These are phyloP conservation scores for Podaxis pistillaris DNA, from an alignment of 768 basidiomycete species.

Conservation along the genomic window DNA sequence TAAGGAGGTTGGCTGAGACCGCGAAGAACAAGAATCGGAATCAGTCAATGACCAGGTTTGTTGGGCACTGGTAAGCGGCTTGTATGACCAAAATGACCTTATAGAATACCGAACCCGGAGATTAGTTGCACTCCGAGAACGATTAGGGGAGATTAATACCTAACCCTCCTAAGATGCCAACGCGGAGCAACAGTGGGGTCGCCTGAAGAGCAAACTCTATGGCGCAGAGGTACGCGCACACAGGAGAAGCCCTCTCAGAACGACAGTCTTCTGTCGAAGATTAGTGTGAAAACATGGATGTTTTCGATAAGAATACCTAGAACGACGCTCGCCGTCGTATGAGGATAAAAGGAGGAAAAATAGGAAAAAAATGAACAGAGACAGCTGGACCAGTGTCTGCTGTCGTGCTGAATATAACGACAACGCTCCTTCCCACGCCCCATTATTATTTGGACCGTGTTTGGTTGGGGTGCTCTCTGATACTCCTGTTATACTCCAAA, in stretches of 20 bases:
- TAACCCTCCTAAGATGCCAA: not conserved
- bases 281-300: slow-evolving; percentile 12
- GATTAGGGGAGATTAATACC: not conserved
- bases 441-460: not conserved
- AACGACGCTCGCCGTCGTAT: slow-evolving; percentile 8
- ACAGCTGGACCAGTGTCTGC: not conserved
- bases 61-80: not conserved
- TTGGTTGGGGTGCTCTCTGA: not conserved
- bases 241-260: not conserved
- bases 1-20: not conserved
- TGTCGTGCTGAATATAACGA: slow-evolving; percentile 7
- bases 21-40: not conserved
- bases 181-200: slow-evolving; percentile 1
- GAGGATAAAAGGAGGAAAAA: not conserved
- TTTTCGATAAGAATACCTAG: slow-evolving; percentile 12
- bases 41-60: not conserved
- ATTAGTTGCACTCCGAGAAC: not conserved
- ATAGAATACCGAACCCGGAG: not conserved
- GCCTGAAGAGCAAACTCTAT: slow-evolving; percentile 11
- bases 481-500: not conserved
- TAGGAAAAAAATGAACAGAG: not conserved
- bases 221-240: not conserved
- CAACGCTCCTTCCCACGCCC: slow-evolving; percentile 9
- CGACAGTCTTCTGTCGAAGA: slow-evolving; percentile 4
- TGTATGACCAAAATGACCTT: not conserved